Percentiles rank a stretch among this genome's conserved stretches.
These are phyloP conservation scores for Chimonanthus praecox DNA, from an alignment of 164 flowering plant genomes.

Conservation along the genomic window DNA sequence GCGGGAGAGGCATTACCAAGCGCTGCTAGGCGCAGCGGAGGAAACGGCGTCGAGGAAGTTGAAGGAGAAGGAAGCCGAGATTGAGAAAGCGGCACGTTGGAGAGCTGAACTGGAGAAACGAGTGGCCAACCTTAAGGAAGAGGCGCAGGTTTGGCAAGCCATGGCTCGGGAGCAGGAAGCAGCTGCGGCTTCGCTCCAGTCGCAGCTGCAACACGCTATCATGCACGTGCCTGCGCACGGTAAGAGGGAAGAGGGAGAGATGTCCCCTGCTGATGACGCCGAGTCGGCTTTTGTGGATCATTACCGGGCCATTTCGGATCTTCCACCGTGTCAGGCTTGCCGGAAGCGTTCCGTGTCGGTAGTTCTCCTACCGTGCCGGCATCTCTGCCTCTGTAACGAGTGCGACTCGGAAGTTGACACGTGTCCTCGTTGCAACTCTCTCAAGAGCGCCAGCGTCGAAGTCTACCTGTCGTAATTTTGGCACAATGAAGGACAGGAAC, in stretches of 20 bases:
- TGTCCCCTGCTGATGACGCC: constrained; percentile 58
- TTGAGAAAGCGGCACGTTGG: constrained; percentile 50
- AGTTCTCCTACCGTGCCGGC: constrained; percentile 73
- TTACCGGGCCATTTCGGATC: constrained; percentile 23
- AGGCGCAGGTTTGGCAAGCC: constrained; percentile 78
- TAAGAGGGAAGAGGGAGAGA: constrained; percentile 14
- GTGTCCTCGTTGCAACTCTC: constrained; percentile 60
- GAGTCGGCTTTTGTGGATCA: constrained; percentile 72
- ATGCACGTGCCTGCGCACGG: constrained; percentile 11
- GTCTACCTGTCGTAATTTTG: constrained; percentile 22
- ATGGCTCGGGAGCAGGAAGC: constrained; percentile 62
- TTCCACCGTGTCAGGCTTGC: constrained; percentile 39
- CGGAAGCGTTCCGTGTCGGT: constrained; percentile 48
- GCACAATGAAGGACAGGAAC: no score
- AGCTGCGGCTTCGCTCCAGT: constrained; percentile 56
- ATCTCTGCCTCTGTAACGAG: constrained; percentile 49
- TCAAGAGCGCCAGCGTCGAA: constrained; percentile 53
- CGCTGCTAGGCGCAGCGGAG: constrained; percentile 59
- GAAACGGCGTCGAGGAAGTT: constrained; percentile 38
- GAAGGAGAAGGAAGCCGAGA: constrained; percentile 54
- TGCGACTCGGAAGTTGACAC: constrained; percentile 53
- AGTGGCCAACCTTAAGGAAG: constrained; percentile 52
- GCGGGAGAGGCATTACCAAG: constrained; percentile 54
- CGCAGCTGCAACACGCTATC: constrained; percentile 60
- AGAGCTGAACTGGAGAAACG: constrained; percentile 69